Base-by-base conservation (phyloP, 257 asterid genomes). In the Nemophila menziesii region DNA sequence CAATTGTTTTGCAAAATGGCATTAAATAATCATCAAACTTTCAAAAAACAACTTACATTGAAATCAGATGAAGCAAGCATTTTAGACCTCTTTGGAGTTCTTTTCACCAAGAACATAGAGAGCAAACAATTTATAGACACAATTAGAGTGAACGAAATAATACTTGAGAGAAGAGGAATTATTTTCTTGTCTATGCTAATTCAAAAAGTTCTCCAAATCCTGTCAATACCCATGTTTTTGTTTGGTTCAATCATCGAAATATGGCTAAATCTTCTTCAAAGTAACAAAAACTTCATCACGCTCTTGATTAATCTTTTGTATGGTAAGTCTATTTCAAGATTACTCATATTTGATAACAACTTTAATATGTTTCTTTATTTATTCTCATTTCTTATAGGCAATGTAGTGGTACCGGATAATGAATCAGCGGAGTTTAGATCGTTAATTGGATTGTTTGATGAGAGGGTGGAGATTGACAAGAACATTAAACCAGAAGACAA, bases 391-490 rank as follows among this genome's bases (percentile, higher is more conserved):
- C 39, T 5, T 52, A 42, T 39, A 77, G 85, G 82, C 43, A 71
- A 62, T 41, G 61, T 73, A 57, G 69, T 45, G 52, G 15, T 60
- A 52, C 79, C 87, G 12, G 33, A 27, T 16, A 20, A 41, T 36
- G 55, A 38, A 8, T 64, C 72, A 19, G 50, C 57, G 8, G 44
- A 6, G n/a, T 81, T 43, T 39, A 15, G 57, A 20, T 81, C 93
- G 0, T 26, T 19, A 2, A 15, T 59, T 15, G 93, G 93, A 39
- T 58, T 43, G 56, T n/a, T 81, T 2, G 93, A 81, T 44, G 33
- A 19, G 0, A 69, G 93, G 61, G 67, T 68, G 54, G 73, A 74
- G 27, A 51, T 71, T 74, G 84, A 68, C 68, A 63, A 56, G 52
- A 69, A 56, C 41, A 62, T 74, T 10, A 44, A 45, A 51, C 82